Conservation (phyloP, 257 asterid genomes). For the Plantago elongata region DNA sequence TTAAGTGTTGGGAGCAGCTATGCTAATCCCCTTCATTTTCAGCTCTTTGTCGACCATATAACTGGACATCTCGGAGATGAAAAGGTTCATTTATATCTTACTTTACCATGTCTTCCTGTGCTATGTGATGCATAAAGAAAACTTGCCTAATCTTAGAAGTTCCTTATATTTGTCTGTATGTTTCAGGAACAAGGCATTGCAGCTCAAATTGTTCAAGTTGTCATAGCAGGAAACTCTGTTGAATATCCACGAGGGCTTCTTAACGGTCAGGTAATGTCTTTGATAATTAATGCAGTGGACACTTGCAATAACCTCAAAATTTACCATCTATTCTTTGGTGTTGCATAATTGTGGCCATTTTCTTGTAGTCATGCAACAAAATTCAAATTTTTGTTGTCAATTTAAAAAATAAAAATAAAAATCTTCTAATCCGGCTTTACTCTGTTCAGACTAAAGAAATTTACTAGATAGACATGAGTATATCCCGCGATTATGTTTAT, state of each 20-base stretch:
- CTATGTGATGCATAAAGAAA: slow-evolving; percentile 13
- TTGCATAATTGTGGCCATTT: no score
- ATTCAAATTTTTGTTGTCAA: no score
- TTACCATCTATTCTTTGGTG: no score
- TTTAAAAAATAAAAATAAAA: no score
- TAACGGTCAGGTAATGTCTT: slow-evolving; percentile 73
- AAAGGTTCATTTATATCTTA: slow-evolving; percentile 42
- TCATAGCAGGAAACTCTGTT: slow-evolving; percentile 88
- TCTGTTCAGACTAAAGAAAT: no score
- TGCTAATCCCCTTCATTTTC: slow-evolving; percentile 81
- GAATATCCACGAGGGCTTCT: slow-evolving; percentile 68
- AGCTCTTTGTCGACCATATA: slow-evolving; percentile 90
- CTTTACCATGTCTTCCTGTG: slow-evolving; percentile 1
- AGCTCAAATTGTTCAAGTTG: slow-evolving; percentile 85
- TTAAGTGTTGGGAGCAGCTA: slow-evolving; percentile 72
- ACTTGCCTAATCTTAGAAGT: slow-evolving; percentile 18
- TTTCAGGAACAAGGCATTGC: slow-evolving; percentile 77
- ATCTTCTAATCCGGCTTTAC: no score
- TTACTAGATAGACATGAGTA: no score
- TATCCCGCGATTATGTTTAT: no score
- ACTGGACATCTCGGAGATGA: slow-evolving; percentile 98
- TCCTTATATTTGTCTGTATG: slow-evolving; percentile 23
- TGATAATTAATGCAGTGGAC: neutral
- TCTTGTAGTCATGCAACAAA: no score
- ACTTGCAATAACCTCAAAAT: neutral